Conservation (phyloP, 352 stramenopile species). For the Peronospora farinosa region DNA sequence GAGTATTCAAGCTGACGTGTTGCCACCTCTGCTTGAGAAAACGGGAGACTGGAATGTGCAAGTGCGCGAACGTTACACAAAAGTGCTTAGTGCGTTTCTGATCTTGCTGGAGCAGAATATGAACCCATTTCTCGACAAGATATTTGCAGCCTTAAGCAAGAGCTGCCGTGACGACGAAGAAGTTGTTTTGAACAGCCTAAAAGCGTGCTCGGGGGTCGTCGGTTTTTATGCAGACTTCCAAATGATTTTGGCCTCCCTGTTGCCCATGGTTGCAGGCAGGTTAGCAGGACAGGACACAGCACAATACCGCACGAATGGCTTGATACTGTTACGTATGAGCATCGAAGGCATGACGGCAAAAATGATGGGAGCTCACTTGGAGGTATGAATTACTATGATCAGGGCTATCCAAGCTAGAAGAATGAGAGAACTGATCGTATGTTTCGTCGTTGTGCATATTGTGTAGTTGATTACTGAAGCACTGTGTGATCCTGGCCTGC, state of each 20-base stretch:
- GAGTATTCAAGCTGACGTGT: slow-evolving; percentile 41
- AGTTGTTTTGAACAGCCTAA: slow-evolving; percentile 52
- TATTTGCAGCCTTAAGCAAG: slow-evolving; percentile 64
- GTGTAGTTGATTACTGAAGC: slow-evolving; percentile 59
- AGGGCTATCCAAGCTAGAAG: not conserved
- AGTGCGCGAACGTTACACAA: slow-evolving; percentile 65
- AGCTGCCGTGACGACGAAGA: slow-evolving; percentile 75
- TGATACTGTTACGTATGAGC: slow-evolving; percentile 75
- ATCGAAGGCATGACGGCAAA: slow-evolving; percentile 67
- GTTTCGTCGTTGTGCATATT: slow-evolving; percentile 3
- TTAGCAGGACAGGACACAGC: slow-evolving; percentile 68
- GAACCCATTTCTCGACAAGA: slow-evolving; percentile 65
- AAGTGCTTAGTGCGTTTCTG: slow-evolving; percentile 60
- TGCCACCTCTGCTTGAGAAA: slow-evolving; percentile 60
- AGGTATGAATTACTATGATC: slow-evolving; percentile 25
- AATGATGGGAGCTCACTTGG: slow-evolving; percentile 54
- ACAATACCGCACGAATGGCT: slow-evolving; percentile 69
- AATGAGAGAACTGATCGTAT: slow-evolving; percentile 1
- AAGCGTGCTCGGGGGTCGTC: slow-evolving; percentile 53
- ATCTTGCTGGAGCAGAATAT: slow-evolving; percentile 61
- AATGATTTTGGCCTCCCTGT: slow-evolving; percentile 65
- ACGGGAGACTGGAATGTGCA: slow-evolving; percentile 77
- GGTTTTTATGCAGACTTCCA: slow-evolving; percentile 66
- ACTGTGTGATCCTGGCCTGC: slow-evolving; percentile 58
- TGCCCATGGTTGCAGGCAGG: slow-evolving; percentile 64